phyloP scores from a whole-genome alignment of 2,329 filamentous ascomycete genomes.

The Fusarium heterosporum region DNA sequence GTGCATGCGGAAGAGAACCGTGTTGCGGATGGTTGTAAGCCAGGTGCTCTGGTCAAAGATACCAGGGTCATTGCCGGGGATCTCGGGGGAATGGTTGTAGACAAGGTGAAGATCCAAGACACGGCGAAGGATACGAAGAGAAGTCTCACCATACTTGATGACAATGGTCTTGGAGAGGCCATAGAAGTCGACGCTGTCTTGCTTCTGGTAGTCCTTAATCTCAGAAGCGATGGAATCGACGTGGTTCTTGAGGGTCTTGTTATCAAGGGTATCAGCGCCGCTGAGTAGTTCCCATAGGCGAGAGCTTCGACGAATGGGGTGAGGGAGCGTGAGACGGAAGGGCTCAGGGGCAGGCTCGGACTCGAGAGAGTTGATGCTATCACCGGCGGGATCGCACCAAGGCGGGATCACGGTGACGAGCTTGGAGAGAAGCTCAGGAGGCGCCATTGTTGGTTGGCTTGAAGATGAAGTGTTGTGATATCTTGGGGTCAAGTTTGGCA shows the following conservation, averaged over 20 bases:
- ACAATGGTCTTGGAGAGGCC: conserved; percentile 35
- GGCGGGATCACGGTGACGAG: conserved; percentile 29
- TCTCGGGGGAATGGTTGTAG: conserved; percentile 22
- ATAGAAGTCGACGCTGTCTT: conserved; percentile 22
- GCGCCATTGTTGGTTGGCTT: conserved; percentile 9
- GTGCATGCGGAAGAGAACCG: conserved; percentile 29
- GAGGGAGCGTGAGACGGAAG: conserved; percentile 24
- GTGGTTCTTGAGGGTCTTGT: conserved; percentile 15
- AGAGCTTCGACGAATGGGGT: conserved; percentile 22
- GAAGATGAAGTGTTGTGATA: not conserved
- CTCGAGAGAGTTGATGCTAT: not conserved
- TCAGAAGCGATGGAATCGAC: conserved; percentile 29
- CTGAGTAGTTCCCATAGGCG: conserved; percentile 21
- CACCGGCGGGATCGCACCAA: conserved; percentile 9
- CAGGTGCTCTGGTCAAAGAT: conserved; percentile 25
- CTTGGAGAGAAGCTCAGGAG: conserved; percentile 19
- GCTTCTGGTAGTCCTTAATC: conserved; percentile 21
- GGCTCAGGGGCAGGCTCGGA: conserved; percentile 1
- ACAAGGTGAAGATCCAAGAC: conserved; percentile 39
- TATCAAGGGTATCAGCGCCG: conserved; percentile 9
- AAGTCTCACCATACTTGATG: conserved; percentile 38
- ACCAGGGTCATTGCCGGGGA: conserved; percentile 19
- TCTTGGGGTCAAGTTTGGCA: not conserved
- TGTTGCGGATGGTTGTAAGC: conserved; percentile 18
- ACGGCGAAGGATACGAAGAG: conserved; percentile 32